Conservation (phyloP, 352 stramenopile species). For the Globisporangium cystogenes region DNA sequence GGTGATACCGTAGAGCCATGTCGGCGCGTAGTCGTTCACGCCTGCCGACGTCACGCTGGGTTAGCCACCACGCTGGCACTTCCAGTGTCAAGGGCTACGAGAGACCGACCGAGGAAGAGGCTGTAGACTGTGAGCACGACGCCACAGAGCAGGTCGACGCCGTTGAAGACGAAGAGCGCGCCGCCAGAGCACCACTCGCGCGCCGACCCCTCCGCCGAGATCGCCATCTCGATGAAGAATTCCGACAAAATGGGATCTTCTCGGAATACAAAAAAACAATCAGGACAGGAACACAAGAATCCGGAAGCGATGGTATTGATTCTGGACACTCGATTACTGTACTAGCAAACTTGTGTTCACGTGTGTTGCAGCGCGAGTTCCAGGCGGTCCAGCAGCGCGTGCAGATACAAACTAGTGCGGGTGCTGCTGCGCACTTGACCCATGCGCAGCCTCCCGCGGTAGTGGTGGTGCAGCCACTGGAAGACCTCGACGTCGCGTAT, state of each 20-base stretch:
- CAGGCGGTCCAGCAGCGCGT: slow-evolving; percentile 3
- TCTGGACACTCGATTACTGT: too few species aligned
- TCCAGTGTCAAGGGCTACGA: not conserved
- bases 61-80: too few species aligned
- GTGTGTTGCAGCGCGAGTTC: not conserved
- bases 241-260: not conserved
- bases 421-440: not conserved
- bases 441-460: not conserved
- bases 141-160: slow-evolving; percentile 62
- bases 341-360: too few species aligned
- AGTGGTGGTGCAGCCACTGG: slow-evolving; percentile 5
- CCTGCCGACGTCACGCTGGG: too few species aligned
- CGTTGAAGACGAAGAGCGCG: slow-evolving; percentile 76
- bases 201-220: slow-evolving; percentile 7
- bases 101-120: slow-evolving; percentile 40
- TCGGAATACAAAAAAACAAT: not conserved
- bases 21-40: slow-evolving; percentile 55
- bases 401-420: slow-evolving; percentile 1
- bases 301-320: too few species aligned
- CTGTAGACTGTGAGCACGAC: slow-evolving; percentile 55
- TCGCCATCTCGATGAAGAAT: not conserved
- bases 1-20: slow-evolving; percentile 58
- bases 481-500: slow-evolving; percentile 5
- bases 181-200: slow-evolving; percentile 42
- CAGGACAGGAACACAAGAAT: too few species aligned